Conservation (phyloP, 169 alveolate genomes). For the Eimeria falciformis region DNA sequence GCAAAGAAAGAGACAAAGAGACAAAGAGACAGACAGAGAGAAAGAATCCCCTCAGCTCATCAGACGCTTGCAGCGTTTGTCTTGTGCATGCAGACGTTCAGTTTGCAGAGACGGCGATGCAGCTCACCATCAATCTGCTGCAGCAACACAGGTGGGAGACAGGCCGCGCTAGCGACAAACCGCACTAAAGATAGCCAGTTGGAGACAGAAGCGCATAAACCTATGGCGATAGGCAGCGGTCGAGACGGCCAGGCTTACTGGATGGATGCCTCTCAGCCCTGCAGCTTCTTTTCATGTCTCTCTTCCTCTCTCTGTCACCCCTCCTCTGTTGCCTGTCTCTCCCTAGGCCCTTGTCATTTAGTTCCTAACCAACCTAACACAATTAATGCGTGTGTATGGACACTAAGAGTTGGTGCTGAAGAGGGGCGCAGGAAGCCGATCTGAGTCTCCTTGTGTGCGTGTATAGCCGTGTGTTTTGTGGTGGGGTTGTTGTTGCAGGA, state of each 20-base stretch:
- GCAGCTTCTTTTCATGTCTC: not conserved
- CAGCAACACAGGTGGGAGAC: slow-evolving; percentile 10
- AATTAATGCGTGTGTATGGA: no score
- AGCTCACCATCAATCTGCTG: not conserved
- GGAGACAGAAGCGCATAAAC: not conserved
- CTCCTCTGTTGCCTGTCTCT: no score
- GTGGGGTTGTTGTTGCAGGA: not conserved
- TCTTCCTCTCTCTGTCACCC: no score
- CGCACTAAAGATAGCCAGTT: not conserved
- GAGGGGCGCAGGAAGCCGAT: no score
- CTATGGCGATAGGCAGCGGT: not conserved
- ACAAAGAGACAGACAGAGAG: not conserved
- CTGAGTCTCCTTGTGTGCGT: no score
- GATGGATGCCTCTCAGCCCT: not conserved
- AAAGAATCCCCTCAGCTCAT: not conserved
- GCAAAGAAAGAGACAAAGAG: not conserved
- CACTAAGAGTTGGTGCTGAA: no score
- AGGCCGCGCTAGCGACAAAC: not conserved
- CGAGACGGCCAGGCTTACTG: not conserved
- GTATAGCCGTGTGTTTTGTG: not conserved
- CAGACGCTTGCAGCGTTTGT: not conserved
- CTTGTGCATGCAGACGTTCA: not conserved
- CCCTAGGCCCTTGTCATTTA: not conserved
- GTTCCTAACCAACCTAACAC: not conserved
- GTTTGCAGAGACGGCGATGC: slow-evolving; percentile 23